phyloP scores from a whole-genome alignment of 441 rosid genomes.

The Adansonia gregorii region DNA sequence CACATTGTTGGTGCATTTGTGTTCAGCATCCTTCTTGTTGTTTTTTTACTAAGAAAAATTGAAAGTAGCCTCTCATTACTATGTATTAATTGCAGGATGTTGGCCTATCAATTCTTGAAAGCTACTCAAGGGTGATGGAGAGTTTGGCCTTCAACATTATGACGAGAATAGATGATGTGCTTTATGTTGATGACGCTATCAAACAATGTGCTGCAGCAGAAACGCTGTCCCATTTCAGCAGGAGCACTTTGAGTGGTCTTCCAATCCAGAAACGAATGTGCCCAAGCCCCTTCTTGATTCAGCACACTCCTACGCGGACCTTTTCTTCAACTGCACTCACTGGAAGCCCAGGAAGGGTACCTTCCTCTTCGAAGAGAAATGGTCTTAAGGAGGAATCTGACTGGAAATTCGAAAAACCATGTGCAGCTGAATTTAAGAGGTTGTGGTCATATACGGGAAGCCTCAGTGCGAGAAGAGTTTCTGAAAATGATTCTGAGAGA shows the following conservation, averaged over 20 bases:
- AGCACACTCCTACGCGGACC: conserved; percentile 72
- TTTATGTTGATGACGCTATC: conserved; percentile 77
- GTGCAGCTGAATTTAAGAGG: conserved; percentile 57
- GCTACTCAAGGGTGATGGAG: conserved; percentile 98
- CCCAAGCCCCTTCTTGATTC: conserved; percentile 72
- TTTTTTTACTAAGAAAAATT: not conserved
- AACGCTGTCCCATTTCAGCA: conserved; percentile 62
- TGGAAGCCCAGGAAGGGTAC: conserved; percentile 71
- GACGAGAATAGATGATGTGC: conserved; percentile 94
- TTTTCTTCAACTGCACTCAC: conserved; percentile 59
- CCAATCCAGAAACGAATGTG: conserved; percentile 76
- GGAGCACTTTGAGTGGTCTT: conserved; percentile 59
- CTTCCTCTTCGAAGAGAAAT: conserved; percentile 44
- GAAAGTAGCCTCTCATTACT: not conserved
- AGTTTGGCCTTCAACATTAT: conserved; percentile 94
- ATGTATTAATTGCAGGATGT: conserved; percentile 68
- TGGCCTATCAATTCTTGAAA: conserved; percentile 92
- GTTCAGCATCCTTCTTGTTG: not conserved
- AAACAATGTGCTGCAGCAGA: conserved; percentile 61
- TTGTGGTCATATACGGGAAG: conserved; percentile 79
- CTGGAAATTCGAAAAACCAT: conserved; percentile 42
- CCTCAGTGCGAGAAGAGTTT: conserved; percentile 63
- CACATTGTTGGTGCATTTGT: not conserved
- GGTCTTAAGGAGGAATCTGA: conserved; percentile 43
- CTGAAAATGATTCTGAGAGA: conserved; percentile 82